Conservation (phyloP, 2,329 filamentous ascomycete genomes). For the Aplosporella prunicola region DNA sequence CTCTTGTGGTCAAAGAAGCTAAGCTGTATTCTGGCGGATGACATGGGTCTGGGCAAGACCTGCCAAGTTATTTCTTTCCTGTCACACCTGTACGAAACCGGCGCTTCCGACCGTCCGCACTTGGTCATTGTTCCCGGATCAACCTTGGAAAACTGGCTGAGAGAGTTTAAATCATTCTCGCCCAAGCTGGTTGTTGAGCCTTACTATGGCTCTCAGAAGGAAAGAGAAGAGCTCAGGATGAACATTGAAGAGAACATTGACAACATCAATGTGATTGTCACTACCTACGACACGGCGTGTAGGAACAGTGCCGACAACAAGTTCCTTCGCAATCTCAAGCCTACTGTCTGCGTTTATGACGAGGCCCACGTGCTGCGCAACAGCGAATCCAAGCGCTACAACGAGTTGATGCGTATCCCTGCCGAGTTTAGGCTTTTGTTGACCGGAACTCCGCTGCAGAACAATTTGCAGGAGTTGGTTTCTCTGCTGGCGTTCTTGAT, state of each 20-base stretch:
- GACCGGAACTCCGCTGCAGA: slow-evolving; percentile 84
- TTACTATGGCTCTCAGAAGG: slow-evolving; percentile 61
- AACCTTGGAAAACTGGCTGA: slow-evolving; percentile 90
- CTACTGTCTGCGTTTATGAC: slow-evolving; percentile 66
- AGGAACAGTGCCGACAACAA: slow-evolving; percentile 51
- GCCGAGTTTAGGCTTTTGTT: slow-evolving; percentile 80
- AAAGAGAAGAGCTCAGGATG: slow-evolving; percentile 59
- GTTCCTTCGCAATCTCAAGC: slow-evolving; percentile 51
- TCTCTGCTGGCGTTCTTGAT: slow-evolving; percentile 91
- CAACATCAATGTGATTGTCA: slow-evolving; percentile 61
- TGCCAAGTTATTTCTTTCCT: slow-evolving; percentile 93
- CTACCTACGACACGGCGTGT: slow-evolving; percentile 58
- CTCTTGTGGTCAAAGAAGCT: slow-evolving; percentile 70
- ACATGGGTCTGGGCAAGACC: slow-evolving; percentile 94
- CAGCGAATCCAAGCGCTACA: slow-evolving; percentile 70
- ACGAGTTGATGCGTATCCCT: slow-evolving; percentile 65
- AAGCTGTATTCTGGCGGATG: slow-evolving; percentile 88
- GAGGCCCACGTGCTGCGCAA: slow-evolving; percentile 94
- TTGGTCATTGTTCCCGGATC: slow-evolving; percentile 87
- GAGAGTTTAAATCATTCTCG: slow-evolving; percentile 82
- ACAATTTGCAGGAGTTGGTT: slow-evolving; percentile 87
- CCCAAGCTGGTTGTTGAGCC: slow-evolving; percentile 62
- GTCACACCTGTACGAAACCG: slow-evolving; percentile 66
- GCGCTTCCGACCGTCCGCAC: slow-evolving; percentile 60
- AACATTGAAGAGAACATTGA: slow-evolving; percentile 54